Evolutionary conservation across 192 early-diverging fungal species (phyloP).

Genomic region (Linnemannia elongata): DNA sequence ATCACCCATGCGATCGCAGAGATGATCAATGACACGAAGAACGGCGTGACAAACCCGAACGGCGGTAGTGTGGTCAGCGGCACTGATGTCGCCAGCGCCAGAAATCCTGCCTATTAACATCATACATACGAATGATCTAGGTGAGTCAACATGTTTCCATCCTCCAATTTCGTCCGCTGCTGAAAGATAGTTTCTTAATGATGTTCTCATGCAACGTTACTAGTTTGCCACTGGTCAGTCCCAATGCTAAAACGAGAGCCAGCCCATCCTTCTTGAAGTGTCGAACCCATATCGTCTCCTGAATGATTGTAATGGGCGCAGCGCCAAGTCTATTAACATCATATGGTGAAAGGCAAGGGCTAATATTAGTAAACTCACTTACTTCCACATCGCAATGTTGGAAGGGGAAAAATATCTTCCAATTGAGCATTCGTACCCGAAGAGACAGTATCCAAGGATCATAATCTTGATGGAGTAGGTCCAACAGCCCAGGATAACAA

Average conservation of each 20-base stretch:
- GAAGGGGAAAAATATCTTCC: constrained; percentile 64
- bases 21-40: constrained; percentile 69
- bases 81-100: constrained; percentile 76
- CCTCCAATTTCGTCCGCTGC: background rate
- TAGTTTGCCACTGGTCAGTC: constrained; percentile 78
- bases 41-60: constrained; percentile 63
- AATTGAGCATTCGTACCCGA: constrained; percentile 55
- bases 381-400: constrained; percentile 14
- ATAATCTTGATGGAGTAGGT: constrained; percentile 54
- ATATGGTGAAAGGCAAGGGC: constrained; percentile 61
- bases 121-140: background rate
- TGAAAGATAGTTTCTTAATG: background rate
- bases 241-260: constrained; percentile 76
- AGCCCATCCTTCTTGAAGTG: constrained; percentile 80
- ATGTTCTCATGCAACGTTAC: constrained; percentile 33
- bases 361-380: background rate
- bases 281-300: constrained; percentile 84
- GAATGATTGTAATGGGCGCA: constrained; percentile 82
- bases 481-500: constrained; percentile 57
- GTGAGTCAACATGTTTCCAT: background rate
- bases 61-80: constrained; percentile 66
- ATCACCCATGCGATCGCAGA: constrained; percentile 78
- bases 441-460: constrained; percentile 58
- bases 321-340: constrained; percentile 75
- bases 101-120: constrained; percentile 68